A percentile compares a stretch with the other conserved stretches of the same genome.
Conservation (phyloP, 1,139 yeast species). For the Candida anutae region DNA sequence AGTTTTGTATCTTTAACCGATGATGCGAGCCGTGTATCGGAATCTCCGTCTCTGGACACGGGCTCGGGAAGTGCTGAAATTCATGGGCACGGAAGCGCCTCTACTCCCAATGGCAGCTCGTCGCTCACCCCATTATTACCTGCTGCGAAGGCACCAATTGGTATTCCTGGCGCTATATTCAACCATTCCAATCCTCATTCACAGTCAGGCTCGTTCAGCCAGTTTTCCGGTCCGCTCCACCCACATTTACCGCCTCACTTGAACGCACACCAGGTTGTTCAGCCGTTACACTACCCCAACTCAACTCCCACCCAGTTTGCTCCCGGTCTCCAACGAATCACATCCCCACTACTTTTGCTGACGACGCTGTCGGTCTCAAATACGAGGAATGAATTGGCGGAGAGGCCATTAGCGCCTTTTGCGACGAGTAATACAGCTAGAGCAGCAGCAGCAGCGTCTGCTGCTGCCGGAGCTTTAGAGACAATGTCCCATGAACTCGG, state of each 20-base stretch:
- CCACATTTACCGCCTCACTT: slow-evolving; percentile 18
- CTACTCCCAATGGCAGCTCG: background rate
- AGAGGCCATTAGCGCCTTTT: background rate
- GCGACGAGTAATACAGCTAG: background rate
- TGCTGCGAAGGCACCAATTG: slow-evolving; percentile 9
- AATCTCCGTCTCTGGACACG: background rate
- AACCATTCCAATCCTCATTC: slow-evolving; percentile 3
- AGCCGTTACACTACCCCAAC: slow-evolving; percentile 58
- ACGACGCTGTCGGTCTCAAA: slow-evolving; percentile 36
- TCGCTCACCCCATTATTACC: slow-evolving; percentile 26
- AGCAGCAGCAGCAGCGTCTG: slow-evolving; percentile 4
- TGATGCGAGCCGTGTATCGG: no score
- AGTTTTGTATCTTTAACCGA: slow-evolving; percentile 9
- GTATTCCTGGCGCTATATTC: slow-evolving; percentile 1
- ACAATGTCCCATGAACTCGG: slow-evolving; percentile 43
- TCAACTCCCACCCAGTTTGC: slow-evolving; percentile 69
- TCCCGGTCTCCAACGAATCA: slow-evolving; percentile 53
- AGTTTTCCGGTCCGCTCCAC: slow-evolving; percentile 8
- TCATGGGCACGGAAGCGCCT: background rate
- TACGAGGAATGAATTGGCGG: slow-evolving; percentile 14
- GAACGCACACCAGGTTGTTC: slow-evolving; percentile 23
- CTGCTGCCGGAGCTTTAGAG: slow-evolving; percentile 58
- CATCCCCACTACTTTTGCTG: slow-evolving; percentile 53
- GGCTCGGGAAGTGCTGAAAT: background rate
- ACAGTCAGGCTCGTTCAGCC: background rate